Base-by-base conservation (phyloP, 2,329 filamentous ascomycete species). In the Sarocladium oryzae region DNA sequence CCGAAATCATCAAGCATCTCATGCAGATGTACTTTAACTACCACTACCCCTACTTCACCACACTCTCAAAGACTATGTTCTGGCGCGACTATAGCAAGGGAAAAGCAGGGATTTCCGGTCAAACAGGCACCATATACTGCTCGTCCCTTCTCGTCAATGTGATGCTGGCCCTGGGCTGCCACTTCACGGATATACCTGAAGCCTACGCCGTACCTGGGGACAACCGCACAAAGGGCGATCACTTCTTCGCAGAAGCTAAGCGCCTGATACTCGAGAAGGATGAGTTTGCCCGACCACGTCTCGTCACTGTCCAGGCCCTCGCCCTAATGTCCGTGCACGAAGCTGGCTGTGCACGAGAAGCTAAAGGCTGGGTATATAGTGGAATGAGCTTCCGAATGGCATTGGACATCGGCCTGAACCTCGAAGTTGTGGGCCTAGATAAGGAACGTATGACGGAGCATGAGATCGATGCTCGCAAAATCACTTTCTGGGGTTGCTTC, bases 311-410 rank as follows among this genome's bases (percentile, higher is more conserved):
- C 1, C 93, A 99, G 69, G 93, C 93, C 1, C 72, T 97, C 51
- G 91, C 90, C 0, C 73, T 97, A 56, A 96, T 99, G 91, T 96
- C 91, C 7, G 92, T 97, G 1, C 79, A 93, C 54, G 93, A 99
- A 71, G 93, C 92, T 2, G 93, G 93, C 1, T 97, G 92, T 65
- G 92, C 89, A 0, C 80, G 92, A 37, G 93, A 97, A 69, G 89
- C 89, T 35, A 95, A 93, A 67, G 93, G 93, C 1, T 99, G 93
- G 93, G 90, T 96, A 3, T 97, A 97, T 67, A 96, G 89, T 61
- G 92, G 93, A 48, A 96, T 99, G 88, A 93, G 88, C 61, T 97
- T 99, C 65, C 85, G 93, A 40, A 97, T 99, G 92, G 92, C 91
- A 1, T 88, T 87, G 65, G 93, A 99, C 61, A 80, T 99, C 56